A percentile compares a stretch with the other conserved stretches of the same genome.
Evolutionary conservation across 2,329 filamentous ascomycete species (phyloP).

Genomic region (Proliferodiscus dingleyae): DNA sequence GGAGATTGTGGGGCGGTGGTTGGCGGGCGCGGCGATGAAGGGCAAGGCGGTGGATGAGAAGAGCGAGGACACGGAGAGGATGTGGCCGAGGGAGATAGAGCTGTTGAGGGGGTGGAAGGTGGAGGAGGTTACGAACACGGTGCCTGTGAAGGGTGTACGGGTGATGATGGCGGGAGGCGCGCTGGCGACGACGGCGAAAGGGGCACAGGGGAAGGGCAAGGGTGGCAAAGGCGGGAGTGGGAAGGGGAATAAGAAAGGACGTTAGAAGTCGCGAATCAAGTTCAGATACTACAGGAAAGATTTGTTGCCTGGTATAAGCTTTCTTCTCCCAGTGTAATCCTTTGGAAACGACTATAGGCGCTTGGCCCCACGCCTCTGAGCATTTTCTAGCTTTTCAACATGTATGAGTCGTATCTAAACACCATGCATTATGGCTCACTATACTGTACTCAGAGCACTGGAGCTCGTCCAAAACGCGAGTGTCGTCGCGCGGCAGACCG

Average conservation of each 20-base stretch:
- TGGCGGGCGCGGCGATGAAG: constrained; percentile 53
- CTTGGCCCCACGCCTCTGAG: too few species aligned
- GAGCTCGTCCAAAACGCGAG: too few species aligned
- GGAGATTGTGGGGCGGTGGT: constrained; percentile 83
- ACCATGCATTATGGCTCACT: too few species aligned
- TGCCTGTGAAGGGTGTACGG: constrained; percentile 75
- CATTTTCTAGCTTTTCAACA: too few species aligned
- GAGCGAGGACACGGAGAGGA: constrained; percentile 61
- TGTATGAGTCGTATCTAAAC: too few species aligned
- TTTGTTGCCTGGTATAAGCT: too few species aligned
- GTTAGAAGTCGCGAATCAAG: too few species aligned
- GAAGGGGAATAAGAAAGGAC: constrained; percentile 25
- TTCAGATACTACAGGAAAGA: too few species aligned
- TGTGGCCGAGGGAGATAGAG: constrained; percentile 85
- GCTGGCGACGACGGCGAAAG: constrained; percentile 19
- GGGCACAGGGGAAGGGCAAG: constrained; percentile 28
- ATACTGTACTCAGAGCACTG: too few species aligned
- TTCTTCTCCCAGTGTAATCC: too few species aligned
- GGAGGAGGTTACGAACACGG: constrained; percentile 72
- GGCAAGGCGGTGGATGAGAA: constrained; percentile 51
- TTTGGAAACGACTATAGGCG: too few species aligned
- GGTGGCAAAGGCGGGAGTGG: constrained; percentile 21
- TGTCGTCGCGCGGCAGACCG: too few species aligned
- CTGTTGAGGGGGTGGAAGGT: constrained; percentile 75
- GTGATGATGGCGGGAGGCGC: constrained; percentile 67